These are phyloP conservation scores for Funneliformis geosporum DNA, from an alignment of 192 early-diverging fungal genomes.

Conservation along the genomic window DNA sequence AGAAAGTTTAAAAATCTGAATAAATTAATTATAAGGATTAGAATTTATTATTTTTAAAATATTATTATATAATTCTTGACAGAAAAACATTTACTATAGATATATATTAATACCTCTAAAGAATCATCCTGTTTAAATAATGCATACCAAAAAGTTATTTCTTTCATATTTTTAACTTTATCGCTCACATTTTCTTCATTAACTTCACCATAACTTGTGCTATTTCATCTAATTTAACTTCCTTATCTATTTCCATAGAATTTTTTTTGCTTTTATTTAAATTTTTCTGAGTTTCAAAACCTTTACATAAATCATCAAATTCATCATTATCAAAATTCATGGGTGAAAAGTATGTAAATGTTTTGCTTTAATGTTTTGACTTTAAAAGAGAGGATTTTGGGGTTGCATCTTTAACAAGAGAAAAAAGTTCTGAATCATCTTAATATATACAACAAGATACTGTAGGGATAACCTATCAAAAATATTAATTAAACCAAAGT, in stretches of 20 bases:
- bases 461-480: slow-evolving; percentile 37
- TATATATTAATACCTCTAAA: slow-evolving; percentile 54
- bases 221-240: slow-evolving; percentile 30
- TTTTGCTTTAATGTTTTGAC: slow-evolving; percentile 35
- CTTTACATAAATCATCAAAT: not conserved
- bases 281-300: not conserved
- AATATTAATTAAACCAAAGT: not conserved
- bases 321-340: not conserved
- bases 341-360: not conserved
- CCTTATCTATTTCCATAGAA: slow-evolving; percentile 28
- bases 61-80: not conserved
- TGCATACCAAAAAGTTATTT: slow-evolving; percentile 63
- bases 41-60: not conserved
- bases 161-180: slow-evolving; percentile 37
- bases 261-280: not conserved
- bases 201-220: slow-evolving; percentile 35
- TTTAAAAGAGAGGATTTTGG: slow-evolving; percentile 10
- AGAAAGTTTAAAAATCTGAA: slow-evolving; percentile 56
- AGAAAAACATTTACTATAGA: not conserved
- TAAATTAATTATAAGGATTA: not conserved
- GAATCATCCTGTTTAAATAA: slow-evolving; percentile 63
- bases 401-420: slow-evolving; percentile 35
- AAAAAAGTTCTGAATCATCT: slow-evolving; percentile 47
- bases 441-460: slow-evolving; percentile 50
- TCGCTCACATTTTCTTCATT: slow-evolving; percentile 51